Conservation (phyloP, 1,284 basidiomycete genomes). For the Wolfiporia cocos region DNA sequence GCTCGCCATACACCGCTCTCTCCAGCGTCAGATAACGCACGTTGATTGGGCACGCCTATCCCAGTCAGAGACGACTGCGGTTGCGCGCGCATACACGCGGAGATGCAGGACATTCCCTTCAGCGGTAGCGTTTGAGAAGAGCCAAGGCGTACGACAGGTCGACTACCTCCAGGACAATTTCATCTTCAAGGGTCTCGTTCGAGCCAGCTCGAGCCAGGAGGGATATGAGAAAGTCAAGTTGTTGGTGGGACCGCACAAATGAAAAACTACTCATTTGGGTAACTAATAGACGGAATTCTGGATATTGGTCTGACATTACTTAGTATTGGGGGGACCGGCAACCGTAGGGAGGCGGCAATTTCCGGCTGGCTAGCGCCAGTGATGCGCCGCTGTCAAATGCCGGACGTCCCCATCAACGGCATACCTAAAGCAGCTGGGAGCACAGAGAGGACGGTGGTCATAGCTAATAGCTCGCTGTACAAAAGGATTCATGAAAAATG, state of each 20-base stretch:
- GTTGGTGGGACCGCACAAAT: constrained; percentile 22
- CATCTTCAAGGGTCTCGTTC: constrained; percentile 49
- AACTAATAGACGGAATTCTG: too few relatives aligned
- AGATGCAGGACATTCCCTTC: constrained; percentile 40
- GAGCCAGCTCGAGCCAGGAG: constrained; percentile 28
- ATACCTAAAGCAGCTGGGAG: too few relatives aligned
- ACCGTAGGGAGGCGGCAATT: too few relatives aligned
- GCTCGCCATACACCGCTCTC: constrained; percentile 39
- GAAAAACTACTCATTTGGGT: too few relatives aligned
- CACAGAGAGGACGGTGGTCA: too few relatives aligned
- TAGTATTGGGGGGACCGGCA: too few relatives aligned
- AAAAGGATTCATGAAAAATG: too few relatives aligned
- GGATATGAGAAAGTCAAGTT: constrained; percentile 35
- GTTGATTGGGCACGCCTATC: constrained; percentile 47
- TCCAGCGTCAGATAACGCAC: constrained; percentile 50
- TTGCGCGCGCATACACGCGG: constrained; percentile 49
- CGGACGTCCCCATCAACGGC: too few relatives aligned
- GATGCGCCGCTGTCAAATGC: too few relatives aligned
- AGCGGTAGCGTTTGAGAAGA: constrained; percentile 34
- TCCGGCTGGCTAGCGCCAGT: too few relatives aligned
- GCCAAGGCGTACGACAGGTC: constrained; percentile 35
- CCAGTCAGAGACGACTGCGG: constrained; percentile 32
- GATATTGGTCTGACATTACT: too few relatives aligned
- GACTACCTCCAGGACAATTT: constrained; percentile 51
- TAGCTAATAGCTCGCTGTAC: too few relatives aligned